Evolutionary conservation across 208 protist species (phyloP), one percentile per base, ranked within the genome.

Genomic region (Wallacemonas collosoma): DNA sequence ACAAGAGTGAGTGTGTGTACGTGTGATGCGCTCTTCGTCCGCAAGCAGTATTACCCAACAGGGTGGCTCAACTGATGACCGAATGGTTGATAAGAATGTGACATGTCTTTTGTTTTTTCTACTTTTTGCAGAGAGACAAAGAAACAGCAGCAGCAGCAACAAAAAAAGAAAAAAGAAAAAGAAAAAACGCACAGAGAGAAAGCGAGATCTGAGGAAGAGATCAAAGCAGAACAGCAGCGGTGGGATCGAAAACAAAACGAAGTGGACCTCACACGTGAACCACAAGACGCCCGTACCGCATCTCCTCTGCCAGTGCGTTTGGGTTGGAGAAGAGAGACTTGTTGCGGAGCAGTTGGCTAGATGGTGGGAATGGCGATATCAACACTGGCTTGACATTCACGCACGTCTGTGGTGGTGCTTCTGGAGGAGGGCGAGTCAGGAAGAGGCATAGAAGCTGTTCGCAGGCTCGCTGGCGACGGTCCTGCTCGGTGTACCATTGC

Each of bases 161-260:
- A 74, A 75, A 75, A 84, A 80, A 75, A 71, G 60, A 71, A 48
- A 44, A 44, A 14, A 39, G 64, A 61, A 9, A 75, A 57, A 9
- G 47, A 68, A 68, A 26, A 57, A 45, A 70, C 6, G 58, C 26
- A 6, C 55, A 66, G 41, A 44, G 56, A 60, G 3, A 14, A 17
- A 1, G 41, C 3, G 40, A 53, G 48, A 53, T 9, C 9, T 17
- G 7, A 26, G 26, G 26, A 26, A 26, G 26, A 26, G 26, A 26
- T 0, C 26, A 26, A 26, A 26, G 26, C 26, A 26, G 26, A 76
- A 56, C 57, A 76, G 36, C 6, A 62, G 38, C 17, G 43, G 43
- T 35, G 14, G 43, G 43, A 15, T 45, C 71, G 72, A 75, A 75
- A 84, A 80, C 73, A 71, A 66, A 71, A 48, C 3, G 26, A 14